These are phyloP conservation scores for Purpureocillium lavendulum DNA, from an alignment of 2,329 filamentous ascomycete species.

Conservation along the genomic window DNA sequence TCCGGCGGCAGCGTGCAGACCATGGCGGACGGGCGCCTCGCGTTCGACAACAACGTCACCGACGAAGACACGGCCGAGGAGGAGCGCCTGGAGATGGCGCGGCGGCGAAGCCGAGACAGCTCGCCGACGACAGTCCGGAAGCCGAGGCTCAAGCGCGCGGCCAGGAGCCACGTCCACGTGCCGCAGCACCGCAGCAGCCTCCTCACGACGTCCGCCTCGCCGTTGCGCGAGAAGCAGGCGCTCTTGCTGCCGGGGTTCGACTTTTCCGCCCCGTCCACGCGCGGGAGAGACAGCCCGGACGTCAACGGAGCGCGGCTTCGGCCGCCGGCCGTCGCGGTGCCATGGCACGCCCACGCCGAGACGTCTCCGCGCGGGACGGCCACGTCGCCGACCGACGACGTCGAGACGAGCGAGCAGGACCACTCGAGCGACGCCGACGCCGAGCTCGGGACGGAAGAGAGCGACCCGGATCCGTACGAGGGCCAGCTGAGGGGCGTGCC, in stretches of 20 bases:
- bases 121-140: conserved; percentile 24
- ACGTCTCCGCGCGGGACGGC: conserved; percentile 7
- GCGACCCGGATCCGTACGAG: conserved; percentile 23
- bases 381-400: conserved; percentile 17
- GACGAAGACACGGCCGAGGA: conserved; percentile 36
- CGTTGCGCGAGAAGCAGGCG: too few species aligned
- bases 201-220: too few species aligned
- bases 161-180: conserved; percentile 29
- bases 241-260: too few species aligned
- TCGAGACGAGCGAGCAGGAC: conserved; percentile 22
- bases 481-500: too few species aligned
- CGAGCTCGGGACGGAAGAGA: conserved; percentile 23
- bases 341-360: background rate
- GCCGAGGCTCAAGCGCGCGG: conserved; percentile 31
- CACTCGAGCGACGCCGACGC: conserved; percentile 21
- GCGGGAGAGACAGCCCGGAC: too few species aligned
- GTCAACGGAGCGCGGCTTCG: too few species aligned
- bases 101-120: conserved; percentile 16
- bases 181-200: conserved; percentile 9
- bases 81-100: conserved; percentile 32
- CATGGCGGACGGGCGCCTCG: conserved; percentile 23
- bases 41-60: conserved; percentile 30
- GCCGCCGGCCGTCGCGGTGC: too few species aligned
- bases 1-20: conserved; percentile 41
- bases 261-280: too few species aligned